phyloP scores from a whole-genome alignment of 2,329 filamentous ascomycete species.

The Colletotrichum caudatum region DNA sequence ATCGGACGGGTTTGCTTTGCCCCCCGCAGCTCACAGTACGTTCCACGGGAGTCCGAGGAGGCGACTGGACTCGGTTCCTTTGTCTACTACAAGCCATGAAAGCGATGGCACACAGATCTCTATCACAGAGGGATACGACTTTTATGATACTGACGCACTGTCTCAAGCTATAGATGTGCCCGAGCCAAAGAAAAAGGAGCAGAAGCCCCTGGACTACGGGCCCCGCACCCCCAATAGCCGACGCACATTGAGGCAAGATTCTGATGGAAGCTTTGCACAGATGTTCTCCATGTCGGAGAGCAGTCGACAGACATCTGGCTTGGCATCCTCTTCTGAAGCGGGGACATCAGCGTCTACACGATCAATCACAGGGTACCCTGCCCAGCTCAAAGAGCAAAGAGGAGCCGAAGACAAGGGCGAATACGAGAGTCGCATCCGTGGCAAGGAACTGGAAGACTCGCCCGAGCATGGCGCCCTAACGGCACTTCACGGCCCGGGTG shows the following conservation, averaged over 20 bases:
- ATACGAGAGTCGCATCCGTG: conserved; percentile 61
- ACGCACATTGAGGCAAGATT: conserved; percentile 62
- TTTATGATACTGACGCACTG: conserved; percentile 71
- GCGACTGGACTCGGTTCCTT: conserved; percentile 62
- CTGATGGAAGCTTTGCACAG: conserved; percentile 68
- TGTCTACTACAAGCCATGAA: conserved; percentile 64
- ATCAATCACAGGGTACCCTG: conserved; percentile 26
- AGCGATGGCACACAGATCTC: conserved; percentile 62
- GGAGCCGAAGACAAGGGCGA: conserved; percentile 49
- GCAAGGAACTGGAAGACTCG: conserved; percentile 51
- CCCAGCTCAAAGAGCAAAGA: conserved; percentile 44
- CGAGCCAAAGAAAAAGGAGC: conserved; percentile 52
- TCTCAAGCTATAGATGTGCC: conserved; percentile 66
- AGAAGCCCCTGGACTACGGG: conserved; percentile 52
- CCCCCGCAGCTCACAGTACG: conserved; percentile 58
- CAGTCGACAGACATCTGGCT: conserved; percentile 54
- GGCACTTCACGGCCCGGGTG: conserved; percentile 8
- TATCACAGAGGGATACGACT: conserved; percentile 73
- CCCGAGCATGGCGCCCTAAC: conserved; percentile 34
- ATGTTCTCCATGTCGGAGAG: conserved; percentile 70
- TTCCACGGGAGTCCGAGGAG: conserved; percentile 54
- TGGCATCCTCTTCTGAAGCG: conserved; percentile 53
- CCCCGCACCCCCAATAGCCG: conserved; percentile 49
- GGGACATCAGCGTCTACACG: conserved; percentile 24
- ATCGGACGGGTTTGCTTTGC: conserved; percentile 63